Conservation (phyloP, 768 basidiomycete genomes). For the Boletus reticuloceps region DNA sequence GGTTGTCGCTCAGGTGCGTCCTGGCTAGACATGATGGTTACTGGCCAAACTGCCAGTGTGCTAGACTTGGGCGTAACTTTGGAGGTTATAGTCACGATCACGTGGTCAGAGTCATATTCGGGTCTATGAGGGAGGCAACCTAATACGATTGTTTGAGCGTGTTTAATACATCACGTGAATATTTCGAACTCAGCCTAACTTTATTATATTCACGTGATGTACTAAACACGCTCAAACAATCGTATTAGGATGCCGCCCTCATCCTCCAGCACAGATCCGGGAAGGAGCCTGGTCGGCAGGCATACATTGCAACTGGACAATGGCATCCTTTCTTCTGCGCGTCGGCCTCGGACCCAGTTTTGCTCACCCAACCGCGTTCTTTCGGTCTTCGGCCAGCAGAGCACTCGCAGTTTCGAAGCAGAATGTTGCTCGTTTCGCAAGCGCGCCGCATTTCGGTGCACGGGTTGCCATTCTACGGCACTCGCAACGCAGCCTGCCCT, state of each 20-base stretch:
- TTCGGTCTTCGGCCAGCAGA: not conserved
- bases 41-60: slow-evolving; percentile 11
- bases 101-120: slow-evolving; percentile 3
- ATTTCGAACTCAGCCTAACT: too few species aligned
- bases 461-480: slow-evolving; percentile 2
- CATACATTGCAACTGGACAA: not conserved
- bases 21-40: slow-evolving; percentile 34
- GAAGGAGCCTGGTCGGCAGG: too few species aligned
- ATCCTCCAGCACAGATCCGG: too few species aligned
- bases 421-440: not conserved
- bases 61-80: not conserved
- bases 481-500: slow-evolving; percentile 7
- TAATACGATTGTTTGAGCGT: too few species aligned
- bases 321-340: slow-evolving; percentile 16
- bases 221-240: too few species aligned
- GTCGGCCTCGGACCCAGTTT: slow-evolving; percentile 16
- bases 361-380: not conserved
- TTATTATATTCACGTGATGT: too few species aligned
- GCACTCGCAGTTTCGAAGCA: slow-evolving; percentile 3
- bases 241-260: too few species aligned
- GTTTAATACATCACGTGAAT: too few species aligned
- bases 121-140: not conserved
- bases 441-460: not conserved
- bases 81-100: slow-evolving; percentile 20
- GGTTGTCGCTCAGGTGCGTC: slow-evolving; percentile 47